phyloP scores from a whole-genome alignment of 345 rosid genomes.

The Draba incana region DNA sequence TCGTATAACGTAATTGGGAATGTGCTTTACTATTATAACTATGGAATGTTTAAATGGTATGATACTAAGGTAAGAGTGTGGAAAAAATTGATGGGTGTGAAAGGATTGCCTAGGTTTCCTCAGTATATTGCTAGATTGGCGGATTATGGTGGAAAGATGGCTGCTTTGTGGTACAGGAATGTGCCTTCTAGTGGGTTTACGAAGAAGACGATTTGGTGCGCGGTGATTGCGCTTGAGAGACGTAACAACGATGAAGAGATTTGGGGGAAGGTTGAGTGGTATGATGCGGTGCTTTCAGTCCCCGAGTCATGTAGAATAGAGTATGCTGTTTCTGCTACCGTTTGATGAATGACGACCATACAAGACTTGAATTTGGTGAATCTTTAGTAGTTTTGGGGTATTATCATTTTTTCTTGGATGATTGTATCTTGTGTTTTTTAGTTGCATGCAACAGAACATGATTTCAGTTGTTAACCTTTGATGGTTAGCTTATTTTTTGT shows the following conservation, averaged over 20 bases:
- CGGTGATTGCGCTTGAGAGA: conserved; percentile 56
- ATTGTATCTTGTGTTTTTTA: no score
- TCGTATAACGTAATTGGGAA: conserved; percentile 17
- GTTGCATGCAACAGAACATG: no score
- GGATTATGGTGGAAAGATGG: conserved; percentile 57
- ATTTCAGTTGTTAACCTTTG: no score
- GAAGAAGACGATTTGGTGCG: conserved; percentile 56
- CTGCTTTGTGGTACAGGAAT: conserved; percentile 64
- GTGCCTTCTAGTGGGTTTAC: conserved; percentile 27
- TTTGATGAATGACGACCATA: not conserved
- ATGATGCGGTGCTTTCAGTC: conserved; percentile 48
- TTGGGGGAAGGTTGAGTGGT: conserved; percentile 63
- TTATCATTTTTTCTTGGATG: no score
- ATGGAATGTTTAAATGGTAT: conserved; percentile 62
- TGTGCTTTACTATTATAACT: conserved; percentile 59
- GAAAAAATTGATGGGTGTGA: conserved; percentile 58
- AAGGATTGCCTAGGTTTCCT: conserved; percentile 60
- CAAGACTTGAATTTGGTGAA: no score
- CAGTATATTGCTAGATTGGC: conserved; percentile 46
- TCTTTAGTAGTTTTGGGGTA: no score
- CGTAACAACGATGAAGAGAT: conserved; percentile 46
- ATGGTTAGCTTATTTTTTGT: no score
- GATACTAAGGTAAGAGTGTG: conserved; percentile 48
- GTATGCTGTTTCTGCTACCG: conserved; percentile 50
- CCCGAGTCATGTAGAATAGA: conserved; percentile 51